Percentiles rank a stretch among this genome's conserved stretches.
Evolutionary conservation across 768 basidiomycete species (phyloP).

Genomic region (Leccinum broughii): DNA sequence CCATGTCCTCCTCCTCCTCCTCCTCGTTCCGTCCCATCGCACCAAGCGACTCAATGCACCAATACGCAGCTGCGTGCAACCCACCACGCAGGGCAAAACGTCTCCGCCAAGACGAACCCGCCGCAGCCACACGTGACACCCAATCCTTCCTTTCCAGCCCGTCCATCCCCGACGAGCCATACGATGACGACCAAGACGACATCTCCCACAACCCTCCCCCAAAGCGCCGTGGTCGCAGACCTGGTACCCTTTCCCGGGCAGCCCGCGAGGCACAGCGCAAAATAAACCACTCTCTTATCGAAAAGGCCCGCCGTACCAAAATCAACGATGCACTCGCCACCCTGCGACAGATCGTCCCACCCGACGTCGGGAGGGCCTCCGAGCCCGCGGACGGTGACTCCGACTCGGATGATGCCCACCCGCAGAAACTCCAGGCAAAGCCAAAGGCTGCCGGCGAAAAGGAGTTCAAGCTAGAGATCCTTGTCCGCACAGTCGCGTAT

Average conservation of each 20-base stretch:
- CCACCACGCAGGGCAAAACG: slow-evolving; percentile 50
- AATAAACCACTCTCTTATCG: slow-evolving; percentile 93
- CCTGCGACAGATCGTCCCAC: slow-evolving; percentile 75
- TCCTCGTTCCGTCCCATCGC: slow-evolving; percentile 28
- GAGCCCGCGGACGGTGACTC: slow-evolving; percentile 30
- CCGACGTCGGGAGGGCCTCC: slow-evolving; percentile 42
- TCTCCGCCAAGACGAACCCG: slow-evolving; percentile 25
- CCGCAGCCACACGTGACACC: slow-evolving; percentile 1
- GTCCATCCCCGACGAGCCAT: slow-evolving; percentile 23
- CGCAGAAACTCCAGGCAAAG: slow-evolving; percentile 29
- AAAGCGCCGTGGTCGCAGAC: slow-evolving; percentile 72
- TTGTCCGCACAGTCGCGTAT: slow-evolving; percentile 78
- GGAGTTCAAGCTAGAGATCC: slow-evolving; percentile 91
- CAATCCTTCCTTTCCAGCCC: slow-evolving; percentile 7
- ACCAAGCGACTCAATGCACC: slow-evolving; percentile 21
- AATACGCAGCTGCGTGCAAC: slow-evolving; percentile 43
- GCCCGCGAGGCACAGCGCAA: slow-evolving; percentile 87
- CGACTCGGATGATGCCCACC: slow-evolving; percentile 37
- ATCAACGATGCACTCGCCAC: slow-evolving; percentile 89
- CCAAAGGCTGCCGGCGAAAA: slow-evolving; percentile 56
- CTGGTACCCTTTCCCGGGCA: slow-evolving; percentile 68
- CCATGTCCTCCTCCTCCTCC: slow-evolving; percentile 3
- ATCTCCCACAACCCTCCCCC: slow-evolving; percentile 28
- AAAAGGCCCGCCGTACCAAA: slow-evolving; percentile 91
- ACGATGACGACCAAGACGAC: slow-evolving; percentile 26